Evolutionary conservation across 345 rosid species (phyloP), one percentile per base, ranked within the genome.

Genomic region (Linum usitatissimum): DNA sequence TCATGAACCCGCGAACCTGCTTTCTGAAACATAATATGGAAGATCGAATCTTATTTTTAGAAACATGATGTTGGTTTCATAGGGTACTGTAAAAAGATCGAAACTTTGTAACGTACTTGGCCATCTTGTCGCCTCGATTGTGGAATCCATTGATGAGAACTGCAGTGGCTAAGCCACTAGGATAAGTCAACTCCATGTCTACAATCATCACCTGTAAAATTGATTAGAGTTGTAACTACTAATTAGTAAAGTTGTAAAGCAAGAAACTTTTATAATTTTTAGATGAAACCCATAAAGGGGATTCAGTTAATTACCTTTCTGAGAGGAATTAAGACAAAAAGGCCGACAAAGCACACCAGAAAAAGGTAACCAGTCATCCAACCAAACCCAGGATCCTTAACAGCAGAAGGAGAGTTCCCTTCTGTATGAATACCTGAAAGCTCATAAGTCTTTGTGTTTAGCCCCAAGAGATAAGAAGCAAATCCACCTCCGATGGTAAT

Each of bases 141-240:
- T 92, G 98, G 79, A 92, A 92, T 53, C 97, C 98, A 66, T 92
- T 92, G 73, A 92, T 92, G 73, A 92, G 93, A 62, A 92, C 95
- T 3, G 95, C 98, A 36, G 98, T 92, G 42, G 97, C 97, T 74
- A 89, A 21, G 57, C 98, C 98, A 69, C 82, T 92, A 18, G 98
- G 98, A 68, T 87, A 92, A 45, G 95, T 78, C 67, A 92, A 66
- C 58, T 85, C 77, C 58, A 89, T 86, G 74, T 92, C 98, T 38
- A 92, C 77, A 66, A 92, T 87, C 95, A 92, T 70, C 59, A 89
- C 70, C 95, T 87, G 78, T 39, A 23, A 23, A 10, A 45, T 45
- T 45, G 17, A 4, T 15, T 10, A 45, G 4, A 34, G 38, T 34
- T 34, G 3, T 34, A 34, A 34, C 38, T 34, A 34, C 3, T 5